A percentile compares a stretch with the other conserved stretches of the same genome.
Evolutionary conservation across 2,329 filamentous ascomycete species (phyloP).

Genomic region (Stylonectria norvegica): DNA sequence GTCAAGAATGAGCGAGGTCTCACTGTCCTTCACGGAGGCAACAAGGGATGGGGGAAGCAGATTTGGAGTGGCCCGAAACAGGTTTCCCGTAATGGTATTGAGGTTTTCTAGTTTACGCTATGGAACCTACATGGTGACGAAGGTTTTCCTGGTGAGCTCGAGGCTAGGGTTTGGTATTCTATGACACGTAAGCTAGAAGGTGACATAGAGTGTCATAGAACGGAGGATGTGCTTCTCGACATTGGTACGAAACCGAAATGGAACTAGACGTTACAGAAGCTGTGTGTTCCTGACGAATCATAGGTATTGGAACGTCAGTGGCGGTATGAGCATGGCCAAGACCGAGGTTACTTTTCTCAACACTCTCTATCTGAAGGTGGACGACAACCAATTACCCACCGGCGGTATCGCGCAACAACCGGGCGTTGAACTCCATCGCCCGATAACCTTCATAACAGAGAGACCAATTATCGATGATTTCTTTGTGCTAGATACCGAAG

Average conservation of each 20-base stretch:
- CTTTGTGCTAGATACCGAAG: neutral
- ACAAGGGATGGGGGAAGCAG: neutral
- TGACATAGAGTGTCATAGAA: neutral
- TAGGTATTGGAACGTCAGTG: neutral
- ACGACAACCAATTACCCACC: neutral
- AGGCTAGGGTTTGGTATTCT: neutral
- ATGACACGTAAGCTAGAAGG: neutral
- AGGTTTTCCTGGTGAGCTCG: neutral
- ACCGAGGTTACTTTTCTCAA: neutral
- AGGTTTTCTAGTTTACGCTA: neutral
- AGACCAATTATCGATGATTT: neutral
- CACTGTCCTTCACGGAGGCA: neutral
- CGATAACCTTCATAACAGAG: neutral
- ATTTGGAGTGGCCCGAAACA: neutral
- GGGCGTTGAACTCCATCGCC: neutral
- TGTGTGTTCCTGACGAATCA: neutral
- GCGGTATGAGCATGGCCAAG: neutral
- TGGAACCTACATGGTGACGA: neutral
- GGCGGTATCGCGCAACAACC: neutral
- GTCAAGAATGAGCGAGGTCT: neutral
- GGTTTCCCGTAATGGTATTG: neutral
- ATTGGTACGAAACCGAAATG: neutral
- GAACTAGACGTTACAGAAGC: neutral
- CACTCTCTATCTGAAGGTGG: neutral
- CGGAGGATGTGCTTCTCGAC: neutral